Evolutionary conservation across 148 eudicot genomes (phyloP), one percentile per base, ranked within the genome.

Genomic region (Rhododendron simsii): DNA sequence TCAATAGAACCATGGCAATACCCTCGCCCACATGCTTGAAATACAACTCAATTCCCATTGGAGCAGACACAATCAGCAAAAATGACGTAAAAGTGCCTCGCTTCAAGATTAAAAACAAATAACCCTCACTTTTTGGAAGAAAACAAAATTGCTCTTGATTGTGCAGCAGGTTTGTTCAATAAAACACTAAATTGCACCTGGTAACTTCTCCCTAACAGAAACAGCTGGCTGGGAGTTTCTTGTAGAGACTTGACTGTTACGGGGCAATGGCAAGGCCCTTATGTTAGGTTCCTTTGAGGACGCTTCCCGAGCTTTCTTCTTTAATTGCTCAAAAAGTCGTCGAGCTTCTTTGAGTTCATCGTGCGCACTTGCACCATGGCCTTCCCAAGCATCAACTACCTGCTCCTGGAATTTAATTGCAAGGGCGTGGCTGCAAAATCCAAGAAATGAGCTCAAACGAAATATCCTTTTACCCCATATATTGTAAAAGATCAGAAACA

Each of bases 381-480:
- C 95, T 80, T 90, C 91, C 98, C 92, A 94, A 63, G 93, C 95
- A 79, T 93, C 92, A 10, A 95, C 84, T 59, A 90, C 99, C 84
- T 89, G 93, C 90, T 95, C 89, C 86, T 95, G 99, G 88, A 95
- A 94, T 88, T 95, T 91, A 15, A 95, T 93, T 28, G 99, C 98
- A 14, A 94, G 88, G 41, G 83, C 84, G 80, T 95, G 95, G 86
- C 99, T 97, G 98, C 88, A 90, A 33, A 90, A 74, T 78, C 67
- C 47, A 87, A 78, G 81, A 78, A 81, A 82, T 28, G 20, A 79
- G 18, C 76, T 81, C 53, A 80, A 81, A 47, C 23, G 61, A 11
- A 28, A n/a, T 76, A 12, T 28, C 71, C 18, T 59, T 77, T 59
- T 28, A 30, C 26, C 7, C n/a, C 47, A 30, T 16, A 81, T 12